Percentiles rank a stretch among this genome's conserved stretches.
phyloP scores from a whole-genome alignment of 768 basidiomycete species.

The Hebeloma cylindrosporum region DNA sequence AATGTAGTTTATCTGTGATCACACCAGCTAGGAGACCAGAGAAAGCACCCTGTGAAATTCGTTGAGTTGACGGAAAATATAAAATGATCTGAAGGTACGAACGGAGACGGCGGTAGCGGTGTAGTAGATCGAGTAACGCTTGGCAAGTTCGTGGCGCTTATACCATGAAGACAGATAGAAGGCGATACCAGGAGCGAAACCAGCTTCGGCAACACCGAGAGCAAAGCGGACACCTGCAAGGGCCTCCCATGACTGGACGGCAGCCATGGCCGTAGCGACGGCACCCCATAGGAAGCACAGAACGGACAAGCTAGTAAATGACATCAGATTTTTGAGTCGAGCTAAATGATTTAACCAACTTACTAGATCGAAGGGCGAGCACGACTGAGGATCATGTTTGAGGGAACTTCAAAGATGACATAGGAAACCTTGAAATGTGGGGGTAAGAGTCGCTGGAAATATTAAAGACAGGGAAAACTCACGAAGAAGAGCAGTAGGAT shows the following conservation, averaged over 20 bases:
- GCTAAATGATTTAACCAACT: not conserved
- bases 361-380: conserved; percentile 5
- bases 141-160: conserved; percentile 7
- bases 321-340: not conserved
- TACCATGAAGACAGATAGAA: conserved; percentile 6
- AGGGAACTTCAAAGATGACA: conserved; percentile 3
- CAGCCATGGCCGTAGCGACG: not conserved
- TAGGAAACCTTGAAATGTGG: not conserved
- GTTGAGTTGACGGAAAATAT: not conserved
- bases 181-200: conserved; percentile 5
- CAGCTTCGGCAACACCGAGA: conserved; percentile 2
- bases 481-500: conserved; percentile 5
- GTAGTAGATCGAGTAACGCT: conserved; percentile 3
- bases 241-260: conserved; percentile 1
- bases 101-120: conserved; percentile 3
- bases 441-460: not conserved
- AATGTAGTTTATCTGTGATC: conserved; percentile 1
- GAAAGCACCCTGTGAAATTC: conserved; percentile 1
- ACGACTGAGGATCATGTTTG: conserved; percentile 5
- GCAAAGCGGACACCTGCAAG: conserved; percentile 2
- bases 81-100: not conserved
- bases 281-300: conserved; percentile 3
- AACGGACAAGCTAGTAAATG: not conserved
- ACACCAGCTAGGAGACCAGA: conserved; percentile 5
- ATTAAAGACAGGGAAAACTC: not conserved